Conservation (phyloP, 164 flowering plant genomes). For the Saururus chinensis region DNA sequence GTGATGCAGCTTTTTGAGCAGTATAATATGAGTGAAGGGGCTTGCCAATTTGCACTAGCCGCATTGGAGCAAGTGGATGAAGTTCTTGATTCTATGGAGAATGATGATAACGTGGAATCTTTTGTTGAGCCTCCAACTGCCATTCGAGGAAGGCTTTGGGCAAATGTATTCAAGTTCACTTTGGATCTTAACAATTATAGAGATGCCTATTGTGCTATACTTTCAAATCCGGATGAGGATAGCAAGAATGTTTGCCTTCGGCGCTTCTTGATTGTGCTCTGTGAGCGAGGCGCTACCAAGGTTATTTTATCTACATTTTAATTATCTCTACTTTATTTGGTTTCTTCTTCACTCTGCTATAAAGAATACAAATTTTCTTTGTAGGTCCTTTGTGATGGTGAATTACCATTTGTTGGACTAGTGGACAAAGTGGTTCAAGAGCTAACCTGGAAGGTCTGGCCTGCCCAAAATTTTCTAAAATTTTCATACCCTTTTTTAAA, state of each 20-base stretch:
- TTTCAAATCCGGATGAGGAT: slow-evolving; percentile 92
- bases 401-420: slow-evolving; percentile 81
- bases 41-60: slow-evolving; percentile 89
- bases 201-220: slow-evolving; percentile 96
- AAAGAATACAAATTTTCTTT: slow-evolving; percentile 1
- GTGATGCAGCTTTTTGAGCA: slow-evolving; percentile 93
- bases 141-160: slow-evolving; percentile 88
- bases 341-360: background rate
- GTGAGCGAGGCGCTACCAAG: slow-evolving; percentile 72
- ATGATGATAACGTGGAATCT: slow-evolving; percentile 11
- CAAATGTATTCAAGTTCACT: slow-evolving; percentile 82
- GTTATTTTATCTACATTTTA: slow-evolving; percentile 19
- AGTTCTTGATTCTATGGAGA: slow-evolving; percentile 30
- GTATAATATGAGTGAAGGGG: slow-evolving; percentile 71
- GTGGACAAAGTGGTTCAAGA: slow-evolving; percentile 75
- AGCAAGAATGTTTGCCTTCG: slow-evolving; percentile 83
- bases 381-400: slow-evolving; percentile 78
- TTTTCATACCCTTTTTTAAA: background rate
- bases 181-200: slow-evolving; percentile 61
- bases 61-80: slow-evolving; percentile 97
- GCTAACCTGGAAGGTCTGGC: slow-evolving; percentile 78
- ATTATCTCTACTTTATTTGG: background rate
- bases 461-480: background rate
- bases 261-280: slow-evolving; percentile 87
- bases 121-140: slow-evolving; percentile 44